A percentile compares a stretch with the other conserved stretches of the same genome.
Conservation (phyloP, 352 stramenopile genomes). For the Phytophthora capsici region DNA sequence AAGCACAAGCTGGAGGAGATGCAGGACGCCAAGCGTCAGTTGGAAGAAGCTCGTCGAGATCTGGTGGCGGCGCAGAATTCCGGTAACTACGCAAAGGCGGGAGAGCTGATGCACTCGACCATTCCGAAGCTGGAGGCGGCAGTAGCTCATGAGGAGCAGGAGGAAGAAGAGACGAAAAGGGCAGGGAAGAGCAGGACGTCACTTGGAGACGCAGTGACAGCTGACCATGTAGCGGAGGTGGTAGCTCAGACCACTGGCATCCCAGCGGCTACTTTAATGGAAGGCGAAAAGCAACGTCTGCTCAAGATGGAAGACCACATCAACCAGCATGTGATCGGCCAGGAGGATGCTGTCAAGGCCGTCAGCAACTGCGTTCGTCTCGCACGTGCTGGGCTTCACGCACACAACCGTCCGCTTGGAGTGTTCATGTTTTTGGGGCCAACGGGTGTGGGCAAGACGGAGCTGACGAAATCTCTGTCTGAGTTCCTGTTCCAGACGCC, state of each 20-base stretch:
- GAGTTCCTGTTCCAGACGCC: slow-evolving; percentile 97
- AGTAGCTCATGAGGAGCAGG: slow-evolving; percentile 67
- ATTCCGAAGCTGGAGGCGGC: slow-evolving; percentile 77
- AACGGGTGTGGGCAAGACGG: slow-evolving; percentile 96
- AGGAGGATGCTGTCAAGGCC: slow-evolving; percentile 90
- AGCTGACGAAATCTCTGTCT: slow-evolving; percentile 95
- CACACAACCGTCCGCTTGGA: slow-evolving; percentile 95
- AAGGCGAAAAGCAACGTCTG: slow-evolving; percentile 95
- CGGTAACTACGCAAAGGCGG: slow-evolving; percentile 79
- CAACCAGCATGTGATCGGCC: slow-evolving; percentile 91
- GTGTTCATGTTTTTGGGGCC: slow-evolving; percentile 96
- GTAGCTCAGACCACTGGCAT: slow-evolving; percentile 95
- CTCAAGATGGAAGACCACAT: slow-evolving; percentile 94
- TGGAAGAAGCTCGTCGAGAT: slow-evolving; percentile 80
- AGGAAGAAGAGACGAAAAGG: slow-evolving; percentile 57
- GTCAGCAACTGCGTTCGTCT: slow-evolving; percentile 93
- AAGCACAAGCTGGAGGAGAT: slow-evolving; percentile 79
- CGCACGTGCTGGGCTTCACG: slow-evolving; percentile 94
- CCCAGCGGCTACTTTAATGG: slow-evolving; percentile 92
- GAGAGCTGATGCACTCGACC: slow-evolving; percentile 82
- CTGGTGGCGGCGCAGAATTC: slow-evolving; percentile 74
- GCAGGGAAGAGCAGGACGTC: slow-evolving; percentile 48
- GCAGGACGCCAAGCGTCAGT: slow-evolving; percentile 74
- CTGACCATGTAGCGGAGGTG: slow-evolving; percentile 94
- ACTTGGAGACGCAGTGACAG: slow-evolving; percentile 90